Conservation (phyloP, 2,329 filamentous ascomycete species). For the Pseudogymnoascus destructans region DNA sequence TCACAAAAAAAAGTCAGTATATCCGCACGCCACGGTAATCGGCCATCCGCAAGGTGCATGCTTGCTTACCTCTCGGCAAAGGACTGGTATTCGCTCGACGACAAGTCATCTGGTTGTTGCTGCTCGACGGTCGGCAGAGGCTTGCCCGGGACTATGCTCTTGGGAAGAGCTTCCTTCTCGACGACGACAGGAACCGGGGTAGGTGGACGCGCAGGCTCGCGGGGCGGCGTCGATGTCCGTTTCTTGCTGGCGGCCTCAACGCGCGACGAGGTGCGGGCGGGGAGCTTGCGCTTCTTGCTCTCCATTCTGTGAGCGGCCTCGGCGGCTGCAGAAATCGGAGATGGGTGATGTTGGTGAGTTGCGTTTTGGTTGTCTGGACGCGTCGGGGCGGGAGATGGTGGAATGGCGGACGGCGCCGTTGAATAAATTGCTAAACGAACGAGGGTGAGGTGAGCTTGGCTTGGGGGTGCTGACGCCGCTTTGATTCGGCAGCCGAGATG, state of each 20-base stretch:
- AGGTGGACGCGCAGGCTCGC: slow-evolving; percentile 31
- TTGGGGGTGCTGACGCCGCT: neutral
- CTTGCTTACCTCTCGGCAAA: slow-evolving; percentile 52
- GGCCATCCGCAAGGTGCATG: neutral
- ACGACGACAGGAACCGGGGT: slow-evolving; percentile 24
- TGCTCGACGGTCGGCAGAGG: slow-evolving; percentile 58
- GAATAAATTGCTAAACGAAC: slow-evolving; percentile 13
- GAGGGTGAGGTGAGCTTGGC: slow-evolving; percentile 13
- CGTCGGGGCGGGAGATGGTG: slow-evolving; percentile 16
- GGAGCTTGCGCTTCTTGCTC: slow-evolving; percentile 51
- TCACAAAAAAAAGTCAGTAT: slow-evolving; percentile 13
- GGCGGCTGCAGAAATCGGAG: neutral
- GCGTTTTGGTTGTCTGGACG: slow-evolving; percentile 15
- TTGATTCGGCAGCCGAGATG: slow-evolving; percentile 5
- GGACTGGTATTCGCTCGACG: slow-evolving; percentile 55
- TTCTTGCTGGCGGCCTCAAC: slow-evolving; percentile 48
- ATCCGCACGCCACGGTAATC: neutral
- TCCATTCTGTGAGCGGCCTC: slow-evolving; percentile 36
- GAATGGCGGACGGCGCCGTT: slow-evolving; percentile 10
- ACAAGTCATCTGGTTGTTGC: slow-evolving; percentile 50
- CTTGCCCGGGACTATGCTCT: slow-evolving; percentile 48
- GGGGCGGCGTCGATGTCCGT: slow-evolving; percentile 42
- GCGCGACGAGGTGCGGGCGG: slow-evolving; percentile 47
- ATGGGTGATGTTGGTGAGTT: slow-evolving; percentile 13
- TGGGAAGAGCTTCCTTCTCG: slow-evolving; percentile 39